Conservation (phyloP, 305 asterid genomes). For the Solanum hybrid region DNA sequence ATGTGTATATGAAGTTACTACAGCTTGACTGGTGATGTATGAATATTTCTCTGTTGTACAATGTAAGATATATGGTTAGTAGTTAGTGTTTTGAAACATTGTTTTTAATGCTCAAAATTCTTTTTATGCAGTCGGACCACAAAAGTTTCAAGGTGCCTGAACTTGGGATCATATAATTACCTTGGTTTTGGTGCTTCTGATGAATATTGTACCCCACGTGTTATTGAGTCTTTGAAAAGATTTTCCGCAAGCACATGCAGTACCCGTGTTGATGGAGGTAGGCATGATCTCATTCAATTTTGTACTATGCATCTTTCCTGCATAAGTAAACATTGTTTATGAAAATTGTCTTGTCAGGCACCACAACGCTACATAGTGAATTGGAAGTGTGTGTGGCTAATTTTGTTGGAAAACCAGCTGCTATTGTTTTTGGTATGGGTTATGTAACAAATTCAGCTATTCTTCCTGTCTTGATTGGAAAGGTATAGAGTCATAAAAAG, state of each 20-base stretch:
- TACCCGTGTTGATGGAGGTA: constrained; percentile 94
- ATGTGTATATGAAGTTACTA: background rate
- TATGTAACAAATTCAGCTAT: constrained; percentile 87
- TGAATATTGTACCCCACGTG: constrained; percentile 94
- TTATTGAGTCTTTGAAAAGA: constrained; percentile 68
- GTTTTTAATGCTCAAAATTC: background rate
- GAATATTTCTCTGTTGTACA: background rate
- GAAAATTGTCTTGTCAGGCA: constrained; percentile 4
- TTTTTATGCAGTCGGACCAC: constrained; percentile 54
- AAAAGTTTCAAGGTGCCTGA: constrained; percentile 63
- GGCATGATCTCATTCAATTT: constrained; percentile 3
- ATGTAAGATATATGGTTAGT: background rate
- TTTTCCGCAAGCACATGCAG: constrained; percentile 85
- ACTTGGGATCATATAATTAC: constrained; percentile 93
- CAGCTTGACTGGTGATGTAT: background rate
- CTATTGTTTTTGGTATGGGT: constrained; percentile 94
- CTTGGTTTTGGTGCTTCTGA: constrained; percentile 95
- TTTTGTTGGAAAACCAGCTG: constrained; percentile 86
- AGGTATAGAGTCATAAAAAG: constrained; percentile 34
- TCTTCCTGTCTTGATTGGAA: constrained; percentile 78
- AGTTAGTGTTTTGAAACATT: background rate
- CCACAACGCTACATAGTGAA: constrained; percentile 62
- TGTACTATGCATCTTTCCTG: background rate
- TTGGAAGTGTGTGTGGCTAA: constrained; percentile 77
- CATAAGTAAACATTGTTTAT: background rate